phyloP scores from a whole-genome alignment of 768 basidiomycete species.

The Neoboletus subvelutipes region DNA sequence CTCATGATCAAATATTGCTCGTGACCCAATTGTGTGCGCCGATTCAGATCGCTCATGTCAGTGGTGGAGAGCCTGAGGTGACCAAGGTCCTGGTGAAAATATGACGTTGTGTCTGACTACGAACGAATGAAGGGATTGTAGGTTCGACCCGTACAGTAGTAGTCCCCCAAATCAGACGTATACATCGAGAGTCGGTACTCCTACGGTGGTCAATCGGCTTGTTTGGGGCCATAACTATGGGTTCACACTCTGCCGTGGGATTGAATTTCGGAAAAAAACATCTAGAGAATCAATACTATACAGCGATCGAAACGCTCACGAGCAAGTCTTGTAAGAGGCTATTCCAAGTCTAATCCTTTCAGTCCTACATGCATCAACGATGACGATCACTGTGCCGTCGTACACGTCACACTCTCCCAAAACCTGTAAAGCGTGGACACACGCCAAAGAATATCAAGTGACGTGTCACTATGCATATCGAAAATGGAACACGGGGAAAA shows the following conservation, averaged over 20 bases:
- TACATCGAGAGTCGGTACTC: too few relatives aligned
- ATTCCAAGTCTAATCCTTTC: neutral
- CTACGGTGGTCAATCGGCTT: too few relatives aligned
- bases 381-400: conserved; percentile 10
- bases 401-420: conserved; percentile 11
- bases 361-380: neutral
- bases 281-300: too few relatives aligned
- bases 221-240: too few relatives aligned
- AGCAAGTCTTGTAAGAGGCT: too few relatives aligned
- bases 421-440: conserved; percentile 5
- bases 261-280: too few relatives aligned
- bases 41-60: neutral
- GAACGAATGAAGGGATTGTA: conserved; percentile 90
- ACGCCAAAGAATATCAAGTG: neutral
- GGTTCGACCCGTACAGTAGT: conserved; percentile 76
- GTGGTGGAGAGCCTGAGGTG: neutral
- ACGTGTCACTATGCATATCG: too few relatives aligned
- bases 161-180: too few relatives aligned
- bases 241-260: too few relatives aligned
- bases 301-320: too few relatives aligned
- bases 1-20: neutral
- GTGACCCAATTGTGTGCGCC: neutral
- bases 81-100: neutral
- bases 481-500: neutral
- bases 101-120: conserved; percentile 77